Conservation (phyloP, 768 basidiomycete species). For the Leccinum truebloodii region DNA sequence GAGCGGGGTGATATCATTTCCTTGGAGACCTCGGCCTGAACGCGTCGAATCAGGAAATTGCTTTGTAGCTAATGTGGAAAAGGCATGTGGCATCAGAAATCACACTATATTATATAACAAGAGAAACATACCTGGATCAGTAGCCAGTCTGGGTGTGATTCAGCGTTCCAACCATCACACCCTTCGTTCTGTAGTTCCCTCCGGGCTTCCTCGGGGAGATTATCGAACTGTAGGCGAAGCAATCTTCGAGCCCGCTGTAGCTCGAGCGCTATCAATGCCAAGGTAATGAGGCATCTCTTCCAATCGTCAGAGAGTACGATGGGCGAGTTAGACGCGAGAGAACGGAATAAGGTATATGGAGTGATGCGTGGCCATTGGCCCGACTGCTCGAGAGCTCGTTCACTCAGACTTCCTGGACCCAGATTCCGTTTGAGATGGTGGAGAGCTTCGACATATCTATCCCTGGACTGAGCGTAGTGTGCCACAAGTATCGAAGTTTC, state of each 20-base stretch:
- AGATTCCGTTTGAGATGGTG: conserved; percentile 4
- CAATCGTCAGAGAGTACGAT: conserved; percentile 25
- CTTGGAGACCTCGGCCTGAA: too few species aligned
- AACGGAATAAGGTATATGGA: conserved; percentile 33
- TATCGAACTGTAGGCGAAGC: conserved; percentile 20
- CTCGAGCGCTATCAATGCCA: conserved; percentile 32
- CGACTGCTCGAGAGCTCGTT: conserved; percentile 17
- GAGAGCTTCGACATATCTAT: not conserved
- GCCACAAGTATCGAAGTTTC: not conserved
- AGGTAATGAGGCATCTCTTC: conserved; percentile 27
- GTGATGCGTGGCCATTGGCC: conserved; percentile 43
- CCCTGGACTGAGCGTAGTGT: conserved; percentile 13
- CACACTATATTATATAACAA: too few species aligned
- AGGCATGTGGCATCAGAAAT: too few species aligned
- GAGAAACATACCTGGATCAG: conserved; percentile 41
- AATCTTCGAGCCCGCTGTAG: conserved; percentile 40
- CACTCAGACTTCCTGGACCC: conserved; percentile 17
- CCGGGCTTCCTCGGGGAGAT: conserved; percentile 34
- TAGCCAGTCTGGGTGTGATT: conserved; percentile 35
- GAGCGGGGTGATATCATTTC: too few species aligned
- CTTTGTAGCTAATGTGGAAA: too few species aligned
- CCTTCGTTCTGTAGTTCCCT: too few species aligned
- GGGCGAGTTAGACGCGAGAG: conserved; percentile 29
- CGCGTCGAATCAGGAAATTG: too few species aligned
- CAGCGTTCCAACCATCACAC: conserved; percentile 19